Conservation (phyloP, 2,329 filamentous ascomycete genomes). For the Nannizziopsis arthrosporioides region DNA sequence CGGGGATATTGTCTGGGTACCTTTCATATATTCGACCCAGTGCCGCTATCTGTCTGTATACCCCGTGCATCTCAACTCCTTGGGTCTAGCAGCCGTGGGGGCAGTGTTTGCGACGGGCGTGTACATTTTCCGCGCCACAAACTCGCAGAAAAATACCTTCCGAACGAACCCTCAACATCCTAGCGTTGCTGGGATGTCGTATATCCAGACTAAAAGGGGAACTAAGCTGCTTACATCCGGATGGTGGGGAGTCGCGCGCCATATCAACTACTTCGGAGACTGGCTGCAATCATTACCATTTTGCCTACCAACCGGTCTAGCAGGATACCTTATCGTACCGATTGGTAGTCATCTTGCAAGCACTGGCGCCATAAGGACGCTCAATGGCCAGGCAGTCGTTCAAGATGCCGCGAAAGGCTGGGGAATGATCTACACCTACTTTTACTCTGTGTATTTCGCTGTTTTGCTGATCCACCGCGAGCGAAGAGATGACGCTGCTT, state of each 20-base stretch:
- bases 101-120: conserved; percentile 63
- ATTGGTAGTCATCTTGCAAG: conserved; percentile 2
- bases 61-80: conserved; percentile 63
- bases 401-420: conserved; percentile 12
- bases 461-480: conserved; percentile 18
- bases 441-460: conserved; percentile 18
- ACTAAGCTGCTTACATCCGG: conserved; percentile 13
- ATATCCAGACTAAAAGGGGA: conserved; percentile 55
- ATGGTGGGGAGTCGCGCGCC: conserved; percentile 17
- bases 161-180: conserved; percentile 76
- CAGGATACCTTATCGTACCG: conserved; percentile 15
- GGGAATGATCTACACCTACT: conserved; percentile 17
- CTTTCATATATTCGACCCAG: conserved; percentile 77
- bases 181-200: conserved; percentile 64
- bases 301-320: conserved; percentile 16
- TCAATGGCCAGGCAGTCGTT: conserved; percentile 10
- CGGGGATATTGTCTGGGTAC: conserved; percentile 85
- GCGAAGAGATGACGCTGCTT: conserved; percentile 17
- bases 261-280: conserved; percentile 18
- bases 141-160: conserved; percentile 92
- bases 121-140: conserved; percentile 83
- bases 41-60: conserved; percentile 73
- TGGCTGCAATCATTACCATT: conserved; percentile 16
- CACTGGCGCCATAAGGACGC: neutral
- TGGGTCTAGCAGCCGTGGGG: conserved; percentile 53